A percentile compares a stretch with the other conserved stretches of the same genome.
Evolutionary conservation across 345 rosid genomes (phyloP).

Genomic region (Sapria himalayana): DNA sequence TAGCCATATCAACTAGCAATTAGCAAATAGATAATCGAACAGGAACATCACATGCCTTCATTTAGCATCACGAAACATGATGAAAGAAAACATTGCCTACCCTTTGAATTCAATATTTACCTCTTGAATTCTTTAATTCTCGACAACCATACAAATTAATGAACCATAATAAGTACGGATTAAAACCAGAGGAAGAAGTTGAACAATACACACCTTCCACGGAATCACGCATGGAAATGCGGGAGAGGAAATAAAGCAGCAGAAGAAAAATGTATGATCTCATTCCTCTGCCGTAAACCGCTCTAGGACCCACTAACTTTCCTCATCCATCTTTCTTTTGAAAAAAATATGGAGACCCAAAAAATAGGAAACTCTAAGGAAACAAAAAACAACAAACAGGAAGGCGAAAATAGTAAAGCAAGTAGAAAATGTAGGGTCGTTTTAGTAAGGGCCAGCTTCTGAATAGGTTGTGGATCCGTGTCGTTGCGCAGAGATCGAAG

Average conservation of each 20-base stretch:
- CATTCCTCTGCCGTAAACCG: conserved; percentile 16
- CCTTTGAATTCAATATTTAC: no score
- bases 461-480: conserved; percentile 6
- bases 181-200: no score
- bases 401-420: background rate
- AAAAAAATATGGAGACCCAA: conserved; percentile 7
- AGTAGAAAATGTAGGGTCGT: conserved; percentile 7
- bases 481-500: conserved; percentile 18
- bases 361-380: conserved; percentile 15
- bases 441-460: conserved; percentile 2
- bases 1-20: background rate
- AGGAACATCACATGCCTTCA: conserved; percentile 33
- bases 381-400: conserved; percentile 4
- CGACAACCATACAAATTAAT: no score
- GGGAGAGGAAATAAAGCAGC: conserved; percentile 23
- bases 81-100: no score
- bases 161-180: no score
- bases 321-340: no score
- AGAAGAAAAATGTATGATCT: conserved; percentile 14
- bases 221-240: conserved; percentile 25
- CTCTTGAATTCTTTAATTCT: no score
- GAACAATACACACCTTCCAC: no score
- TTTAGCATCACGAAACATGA: no score
- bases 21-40: conserved; percentile 3
- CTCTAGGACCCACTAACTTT: conserved; percentile 9